Conservation (phyloP, 176 grass and related monocot genomes). For the Hsuehochloa calcarea region DNA sequence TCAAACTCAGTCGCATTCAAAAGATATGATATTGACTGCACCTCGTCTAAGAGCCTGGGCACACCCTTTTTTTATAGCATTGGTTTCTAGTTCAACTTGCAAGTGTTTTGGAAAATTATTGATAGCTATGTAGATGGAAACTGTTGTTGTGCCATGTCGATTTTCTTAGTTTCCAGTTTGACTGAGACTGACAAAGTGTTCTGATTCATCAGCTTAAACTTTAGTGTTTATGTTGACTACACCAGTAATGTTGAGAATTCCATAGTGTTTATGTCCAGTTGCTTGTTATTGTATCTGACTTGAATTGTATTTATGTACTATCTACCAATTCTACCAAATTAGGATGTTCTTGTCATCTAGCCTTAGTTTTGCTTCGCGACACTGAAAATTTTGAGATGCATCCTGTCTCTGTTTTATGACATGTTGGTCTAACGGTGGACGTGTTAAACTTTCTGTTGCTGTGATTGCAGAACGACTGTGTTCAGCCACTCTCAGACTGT, state of each 20-base stretch:
- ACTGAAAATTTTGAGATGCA: neutral
- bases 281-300: neutral
- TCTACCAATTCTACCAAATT: neutral
- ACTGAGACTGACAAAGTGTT: neutral
- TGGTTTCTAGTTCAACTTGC: neutral
- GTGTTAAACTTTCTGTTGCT: neutral
- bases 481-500: conserved; percentile 72
- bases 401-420: neutral
- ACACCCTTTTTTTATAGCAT: neutral
- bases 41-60: too few relatives aligned
- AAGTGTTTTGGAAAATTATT: neutral
- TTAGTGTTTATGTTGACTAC: neutral
- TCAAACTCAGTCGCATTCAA: too few relatives aligned
- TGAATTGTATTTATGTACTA: neutral
- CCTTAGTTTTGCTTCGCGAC: neutral
- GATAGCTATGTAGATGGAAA: neutral
- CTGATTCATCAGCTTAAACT: neutral
- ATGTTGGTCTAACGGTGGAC: neutral
- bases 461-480: conserved; percentile 53
- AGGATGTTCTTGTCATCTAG: neutral
- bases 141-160: neutral
- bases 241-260: neutral
- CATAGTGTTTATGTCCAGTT: neutral
- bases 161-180: neutral
- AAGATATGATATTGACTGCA: too few relatives aligned